Base-by-base conservation (phyloP, 1,284 basidiomycete genomes). In the Microbotryum saponariae region DNA sequence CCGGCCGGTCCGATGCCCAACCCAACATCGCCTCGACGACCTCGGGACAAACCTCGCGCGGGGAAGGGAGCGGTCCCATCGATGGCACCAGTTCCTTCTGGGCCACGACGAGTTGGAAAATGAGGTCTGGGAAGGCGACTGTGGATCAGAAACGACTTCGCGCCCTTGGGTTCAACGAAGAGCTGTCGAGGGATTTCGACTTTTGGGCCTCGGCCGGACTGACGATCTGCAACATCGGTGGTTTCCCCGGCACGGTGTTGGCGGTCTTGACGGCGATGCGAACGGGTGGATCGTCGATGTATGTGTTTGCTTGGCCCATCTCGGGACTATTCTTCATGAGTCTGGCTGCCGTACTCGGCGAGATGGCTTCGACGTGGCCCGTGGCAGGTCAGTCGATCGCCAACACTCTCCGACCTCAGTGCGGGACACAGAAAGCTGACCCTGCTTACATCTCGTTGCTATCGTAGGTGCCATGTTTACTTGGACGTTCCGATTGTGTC, bases 241-340 rank as follows among this genome's bases (percentile, higher is more conserved):
- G 58, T 6, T 44, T 69, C 7, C 67, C 65, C 7, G 72, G 72
- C 1, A 63, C 65, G 5, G 57, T 66, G 4, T 65, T 72, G 29
- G 72, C 69, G 6, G 67, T 73, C 27, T 51, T 71, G 21, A 71
- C 69, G 12, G 67, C 71, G 8, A 52, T 66, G 12, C 59, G 62
- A n/a, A 62, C 62, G n/a, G 72, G 72, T 14, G 72, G 72, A 14
- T 65, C 65, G 4, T 62, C 63, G 12, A 66, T 71, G 68, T 67
- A 72, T 51, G 54, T 64, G n/a, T 59, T 71, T 25, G 69, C 68
- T 2, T 73, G 70, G 71, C 72, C 72, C 4, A 21, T 73, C 21
- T 66, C 66, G 8, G 71, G 69, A n/a, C 57, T 73, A 25, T 72
- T 71, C 60, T 72, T 73, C 64, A 55, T 62, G 44, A 46, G 56